These are phyloP conservation scores for Xylaria palmicola DNA, from an alignment of 495 filamentous ascomycete species.

Conservation along the genomic window DNA sequence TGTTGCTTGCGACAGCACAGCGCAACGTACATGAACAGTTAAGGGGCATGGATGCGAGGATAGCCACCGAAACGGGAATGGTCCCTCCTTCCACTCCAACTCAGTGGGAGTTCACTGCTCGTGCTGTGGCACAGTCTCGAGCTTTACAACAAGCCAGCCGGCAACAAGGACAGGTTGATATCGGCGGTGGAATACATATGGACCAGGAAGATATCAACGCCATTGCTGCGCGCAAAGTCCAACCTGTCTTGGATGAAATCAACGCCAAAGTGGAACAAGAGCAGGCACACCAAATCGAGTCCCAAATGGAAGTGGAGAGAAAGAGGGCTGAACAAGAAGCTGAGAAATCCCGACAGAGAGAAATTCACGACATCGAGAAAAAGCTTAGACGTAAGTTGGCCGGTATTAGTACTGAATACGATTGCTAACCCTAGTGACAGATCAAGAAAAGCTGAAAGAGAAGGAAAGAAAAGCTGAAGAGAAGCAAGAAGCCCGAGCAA, in stretches of 20 bases:
- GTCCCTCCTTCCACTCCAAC: slow-evolving; percentile 64
- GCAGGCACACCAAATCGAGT: slow-evolving; percentile 56
- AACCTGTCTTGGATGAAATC: slow-evolving; percentile 90
- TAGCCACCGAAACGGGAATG: slow-evolving; percentile 75
- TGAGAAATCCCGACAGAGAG: slow-evolving; percentile 45
- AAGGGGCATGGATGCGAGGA: slow-evolving; percentile 73
- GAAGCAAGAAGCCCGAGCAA: slow-evolving; percentile 48
- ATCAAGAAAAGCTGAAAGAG: slow-evolving; percentile 52
- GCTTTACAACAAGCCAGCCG: slow-evolving; percentile 54
- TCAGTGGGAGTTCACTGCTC: slow-evolving; percentile 77
- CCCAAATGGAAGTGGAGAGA: slow-evolving; percentile 47
- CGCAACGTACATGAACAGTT: slow-evolving; percentile 79
- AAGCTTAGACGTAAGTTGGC: slow-evolving; percentile 41
- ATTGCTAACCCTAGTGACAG: slow-evolving; percentile 30
- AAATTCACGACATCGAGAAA: slow-evolving; percentile 43
- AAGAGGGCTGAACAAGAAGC: slow-evolving; percentile 44
- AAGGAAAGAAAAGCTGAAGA: slow-evolving; percentile 49
- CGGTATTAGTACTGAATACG: neutral
- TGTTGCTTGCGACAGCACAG: slow-evolving; percentile 74
- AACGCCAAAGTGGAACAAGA: slow-evolving; percentile 69
- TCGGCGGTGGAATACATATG: slow-evolving; percentile 80
- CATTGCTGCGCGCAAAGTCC: slow-evolving; percentile 76
- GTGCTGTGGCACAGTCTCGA: slow-evolving; percentile 63
- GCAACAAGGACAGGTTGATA: slow-evolving; percentile 64
- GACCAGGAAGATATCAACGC: slow-evolving; percentile 76